Base-by-base conservation (phyloP, 495 filamentous ascomycete genomes). In the Lasiosphaeria hispida region DNA sequence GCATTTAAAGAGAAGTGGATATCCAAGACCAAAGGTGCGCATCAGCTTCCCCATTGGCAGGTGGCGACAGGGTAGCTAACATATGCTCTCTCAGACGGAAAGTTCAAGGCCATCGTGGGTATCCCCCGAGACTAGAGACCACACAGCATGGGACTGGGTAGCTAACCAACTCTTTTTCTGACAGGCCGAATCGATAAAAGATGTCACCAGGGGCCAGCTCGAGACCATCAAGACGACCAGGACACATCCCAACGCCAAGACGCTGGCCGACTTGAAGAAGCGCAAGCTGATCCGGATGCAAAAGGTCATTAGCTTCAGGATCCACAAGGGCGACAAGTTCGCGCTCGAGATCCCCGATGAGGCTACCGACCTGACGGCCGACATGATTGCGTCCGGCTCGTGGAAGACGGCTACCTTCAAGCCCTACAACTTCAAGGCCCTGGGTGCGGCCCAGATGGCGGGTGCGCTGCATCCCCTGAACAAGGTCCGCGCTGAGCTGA, bases 1-100 rank as follows among this genome's bases (percentile, higher is more conserved):
- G 94, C 94, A 42, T 93, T 97, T 77, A 96, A 92, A 80, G 87
- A 89, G 67, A 92, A 90, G 67, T 98, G 94, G 94, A 93, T 98
- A 59, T 87, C 85, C 65, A 96, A 94, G 75, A 92, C 88, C 57
- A 86, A 87, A 66, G 23, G 23, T 30, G 23, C 23, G 23, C 23
- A 30, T 2, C 23, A 30, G 23, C 23, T 30, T 30, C 23, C 23
- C 23, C 23, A 30, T 30, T 30, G 23, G 23, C 2, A 30, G 23
- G 23, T 5, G 23, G 23, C 23, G 23, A 30, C 2, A 30, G 23
- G 23, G 23, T 30, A 30, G 23, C 23, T 30, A 30, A 30, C 23
- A 30, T 30, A 5, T 30, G 5, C 23, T 30, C 23, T 2, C 2
- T 2, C 23, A 30, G 87, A 89, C 35, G 79, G 76, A 30, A 55